Evolutionary conservation across 805 yeast genomes (phyloP), one percentile per base, ranked within the genome.

Genomic region (Kuraishia hungarica): DNA sequence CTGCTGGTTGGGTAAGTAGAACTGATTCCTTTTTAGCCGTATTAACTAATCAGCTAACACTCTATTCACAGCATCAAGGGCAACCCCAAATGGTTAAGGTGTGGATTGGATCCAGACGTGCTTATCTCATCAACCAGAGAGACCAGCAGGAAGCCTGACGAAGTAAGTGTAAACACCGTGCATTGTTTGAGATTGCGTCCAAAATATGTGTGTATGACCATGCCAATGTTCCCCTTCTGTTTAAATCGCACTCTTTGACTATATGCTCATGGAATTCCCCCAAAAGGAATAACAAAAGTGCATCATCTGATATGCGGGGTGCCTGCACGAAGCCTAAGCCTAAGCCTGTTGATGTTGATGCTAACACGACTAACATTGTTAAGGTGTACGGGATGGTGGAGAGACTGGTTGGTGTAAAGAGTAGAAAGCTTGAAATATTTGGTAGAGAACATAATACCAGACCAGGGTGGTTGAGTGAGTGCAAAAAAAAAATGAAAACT

Each of bases 111-210:
- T 66, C 73, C 85, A 2, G 97, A 92, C 64, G 71, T 86, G 6
- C 76, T 92, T 49, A 93, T 90, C 1, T 85, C 96, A 8, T 77
- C 86, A 1, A 88, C 97, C 0, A 77, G 97, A 60, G 97, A 92
- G 64, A 88, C 96, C 0, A 84, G 90, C 62, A 77, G 96, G 60
- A 92, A 92, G 66, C 98, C 98, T 0, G 97, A 89, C 66, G 97
- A 92, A 64, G 74, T 79, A 54, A 56, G 67, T 58, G 24, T 28
- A 35, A 6, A 8, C 17, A 13, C 15, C 3, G 11, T 15, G 3
- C 43, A 13, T 35, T 35, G 17, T 17, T n/a, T n/a, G n/a, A n/a
- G n/a, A n/a, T n/a, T n/a, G n/a, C n/a, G n/a, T n/a, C n/a, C n/a
- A n/a, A n/a, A n/a, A n/a, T n/a, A n/a, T n/a, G n/a, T n/a, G n/a